phyloP scores from a whole-genome alignment of 257 asterid species.

The Phtheirospermum japonicum region DNA sequence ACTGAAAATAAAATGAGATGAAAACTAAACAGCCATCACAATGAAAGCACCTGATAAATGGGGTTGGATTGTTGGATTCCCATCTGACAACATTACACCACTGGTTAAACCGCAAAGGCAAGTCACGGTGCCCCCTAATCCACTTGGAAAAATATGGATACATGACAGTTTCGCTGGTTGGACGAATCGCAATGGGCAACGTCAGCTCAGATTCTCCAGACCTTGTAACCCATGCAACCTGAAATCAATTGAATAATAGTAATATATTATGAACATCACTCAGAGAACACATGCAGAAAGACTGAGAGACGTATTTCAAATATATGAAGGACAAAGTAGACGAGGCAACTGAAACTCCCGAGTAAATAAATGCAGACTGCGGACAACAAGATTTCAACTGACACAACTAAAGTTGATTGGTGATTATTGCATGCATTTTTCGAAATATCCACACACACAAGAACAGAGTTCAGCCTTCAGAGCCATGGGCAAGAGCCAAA shows the following conservation, averaged over 20 bases:
- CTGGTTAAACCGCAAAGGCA: conserved; percentile 90
- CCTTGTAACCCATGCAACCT: conserved; percentile 99
- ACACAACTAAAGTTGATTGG: too few species aligned
- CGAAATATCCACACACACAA: neutral
- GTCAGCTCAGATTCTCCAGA: conserved; percentile 91
- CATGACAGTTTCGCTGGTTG: conserved; percentile 99
- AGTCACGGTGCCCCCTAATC: conserved; percentile 98
- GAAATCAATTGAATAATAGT: conserved; percentile 20
- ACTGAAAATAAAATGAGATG: conserved; percentile 9
- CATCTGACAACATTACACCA: conserved; percentile 99
- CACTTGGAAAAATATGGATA: conserved; percentile 96
- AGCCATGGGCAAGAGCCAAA: too few species aligned
- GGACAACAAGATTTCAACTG: neutral
- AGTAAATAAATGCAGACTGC: neutral
- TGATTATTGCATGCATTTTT: too few species aligned
- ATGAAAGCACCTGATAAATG: conserved; percentile 79
- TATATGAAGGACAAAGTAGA: neutral
- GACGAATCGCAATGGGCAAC: conserved; percentile 97
- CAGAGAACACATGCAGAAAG: neutral
- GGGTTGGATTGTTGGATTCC: conserved; percentile 99
- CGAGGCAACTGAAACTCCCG: neutral
- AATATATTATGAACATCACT: neutral
- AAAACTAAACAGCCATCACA: conserved; percentile 7
- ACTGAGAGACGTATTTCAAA: conserved; percentile 1
- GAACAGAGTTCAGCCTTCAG: too few species aligned